A percentile compares a stretch with the other conserved stretches of the same genome.
Evolutionary conservation across 2,329 filamentous ascomycete genomes (phyloP).

Genomic region (Penicillium rolfsii): DNA sequence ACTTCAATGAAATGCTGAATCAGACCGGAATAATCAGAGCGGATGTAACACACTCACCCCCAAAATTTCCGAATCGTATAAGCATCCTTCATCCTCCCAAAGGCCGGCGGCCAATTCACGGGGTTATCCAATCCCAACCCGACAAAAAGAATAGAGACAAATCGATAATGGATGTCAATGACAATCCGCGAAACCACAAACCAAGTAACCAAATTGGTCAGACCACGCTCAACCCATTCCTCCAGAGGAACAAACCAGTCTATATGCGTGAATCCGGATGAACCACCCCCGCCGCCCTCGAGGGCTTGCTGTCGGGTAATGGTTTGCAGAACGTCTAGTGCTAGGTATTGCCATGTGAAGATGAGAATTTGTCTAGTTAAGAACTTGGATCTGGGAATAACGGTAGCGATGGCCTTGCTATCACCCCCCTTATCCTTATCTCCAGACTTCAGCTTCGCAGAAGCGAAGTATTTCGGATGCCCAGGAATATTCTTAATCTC

Average conservation of each 20-base stretch:
- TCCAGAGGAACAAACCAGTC: slow-evolving; percentile 14
- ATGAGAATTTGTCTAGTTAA: slow-evolving; percentile 27
- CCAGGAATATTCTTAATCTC: slow-evolving; percentile 28
- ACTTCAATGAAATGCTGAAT: too few species aligned
- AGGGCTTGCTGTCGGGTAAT: slow-evolving; percentile 4
- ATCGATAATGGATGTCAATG: slow-evolving; percentile 27
- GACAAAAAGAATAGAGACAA: slow-evolving; percentile 27
- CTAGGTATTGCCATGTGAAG: slow-evolving; percentile 27
- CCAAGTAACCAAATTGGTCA: slow-evolving; percentile 18
- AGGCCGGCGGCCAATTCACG: slow-evolving; percentile 30
- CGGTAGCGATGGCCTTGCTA: background rate
- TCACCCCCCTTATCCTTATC: background rate
- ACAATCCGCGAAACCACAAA: slow-evolving; percentile 22
- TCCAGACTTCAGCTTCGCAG: background rate
- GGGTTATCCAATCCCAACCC: slow-evolving; percentile 18
- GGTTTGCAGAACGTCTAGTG: slow-evolving; percentile 15
- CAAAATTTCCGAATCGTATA: slow-evolving; percentile 34
- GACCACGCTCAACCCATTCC: slow-evolving; percentile 18
- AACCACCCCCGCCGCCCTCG: background rate
- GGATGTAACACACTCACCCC: slow-evolving; percentile 27
- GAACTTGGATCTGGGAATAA: slow-evolving; percentile 17
- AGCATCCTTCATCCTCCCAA: slow-evolving; percentile 29
- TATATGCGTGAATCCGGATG: background rate
- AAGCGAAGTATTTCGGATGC: slow-evolving; percentile 20
- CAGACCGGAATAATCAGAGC: too few species aligned